A percentile compares a stretch with the other conserved stretches of the same genome.
Evolutionary conservation across 805 yeast genomes (phyloP).

Genomic region (Blastobotrys terrestris): DNA sequence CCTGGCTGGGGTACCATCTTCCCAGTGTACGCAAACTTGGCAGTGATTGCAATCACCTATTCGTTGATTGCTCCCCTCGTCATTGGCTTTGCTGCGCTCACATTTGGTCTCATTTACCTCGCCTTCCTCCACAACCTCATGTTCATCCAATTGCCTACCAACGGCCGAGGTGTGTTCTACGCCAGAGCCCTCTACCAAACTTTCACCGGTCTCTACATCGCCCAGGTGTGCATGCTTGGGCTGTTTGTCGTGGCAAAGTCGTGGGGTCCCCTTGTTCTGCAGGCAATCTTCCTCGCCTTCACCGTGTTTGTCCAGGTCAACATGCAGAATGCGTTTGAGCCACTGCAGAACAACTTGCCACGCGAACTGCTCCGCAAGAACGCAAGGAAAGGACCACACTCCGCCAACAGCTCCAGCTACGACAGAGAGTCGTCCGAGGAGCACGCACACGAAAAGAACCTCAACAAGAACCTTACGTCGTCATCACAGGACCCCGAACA

Average conservation of each 20-base stretch:
- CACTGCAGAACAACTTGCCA: conserved; percentile 41
- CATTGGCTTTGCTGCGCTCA: conserved; percentile 61
- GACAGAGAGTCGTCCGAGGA: background rate
- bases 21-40: conserved; percentile 70
- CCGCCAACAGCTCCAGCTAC: background rate
- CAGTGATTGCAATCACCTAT: conserved; percentile 67
- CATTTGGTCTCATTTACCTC: conserved; percentile 66
- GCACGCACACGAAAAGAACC: background rate
- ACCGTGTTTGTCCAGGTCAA: conserved; percentile 67
- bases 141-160: conserved; percentile 63
- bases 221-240: conserved; percentile 81
- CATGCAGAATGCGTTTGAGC: conserved; percentile 59
- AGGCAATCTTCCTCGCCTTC: conserved; percentile 54
- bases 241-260: conserved; percentile 84
- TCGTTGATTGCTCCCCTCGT: conserved; percentile 84
- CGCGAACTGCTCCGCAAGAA: conserved; percentile 24
- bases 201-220: conserved; percentile 79
- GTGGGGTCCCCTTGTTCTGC: conserved; percentile 88
- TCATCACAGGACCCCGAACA: background rate
- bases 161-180: conserved; percentile 75
- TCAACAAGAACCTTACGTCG: background rate
- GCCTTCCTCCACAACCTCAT: conserved; percentile 74
- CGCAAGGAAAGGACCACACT: background rate
- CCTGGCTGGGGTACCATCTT: conserved; percentile 80
- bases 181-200: conserved; percentile 88